phyloP scores from a whole-genome alignment of 768 basidiomycete genomes.

The Boletus vermiculosoides region DNA sequence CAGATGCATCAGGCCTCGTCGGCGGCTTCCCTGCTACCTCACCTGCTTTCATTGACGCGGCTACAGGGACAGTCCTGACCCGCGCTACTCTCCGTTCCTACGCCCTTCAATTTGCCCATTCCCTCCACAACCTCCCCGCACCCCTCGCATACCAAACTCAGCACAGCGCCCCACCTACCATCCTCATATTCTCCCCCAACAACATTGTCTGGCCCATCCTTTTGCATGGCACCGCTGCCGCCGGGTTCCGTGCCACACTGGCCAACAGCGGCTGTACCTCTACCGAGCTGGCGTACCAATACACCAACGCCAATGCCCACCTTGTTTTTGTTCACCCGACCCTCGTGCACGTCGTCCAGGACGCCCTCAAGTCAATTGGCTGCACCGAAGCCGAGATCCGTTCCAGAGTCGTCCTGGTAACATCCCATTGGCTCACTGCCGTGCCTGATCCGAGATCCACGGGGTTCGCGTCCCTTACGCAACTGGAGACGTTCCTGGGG shows the following conservation, averaged over 20 bases:
- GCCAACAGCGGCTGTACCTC: conserved; percentile 72
- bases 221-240: conserved; percentile 50
- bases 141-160: conserved; percentile 48
- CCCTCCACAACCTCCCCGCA: conserved; percentile 46
- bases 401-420: conserved; percentile 56
- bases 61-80: conserved; percentile 53
- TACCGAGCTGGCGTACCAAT: conserved; percentile 70
- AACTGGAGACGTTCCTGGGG: conserved; percentile 50
- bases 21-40: conserved; percentile 43
- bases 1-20: conserved; percentile 27
- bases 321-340: conserved; percentile 66
- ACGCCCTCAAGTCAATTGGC: conserved; percentile 54
- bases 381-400: conserved; percentile 47
- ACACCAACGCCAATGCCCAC: conserved; percentile 61
- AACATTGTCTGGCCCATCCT: conserved; percentile 54
- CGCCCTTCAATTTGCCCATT: conserved; percentile 56
- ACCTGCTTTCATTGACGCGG: conserved; percentile 67
- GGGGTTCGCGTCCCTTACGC: conserved; percentile 37
- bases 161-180: conserved; percentile 42
- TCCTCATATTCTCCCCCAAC: conserved; percentile 71
- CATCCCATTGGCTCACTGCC: conserved; percentile 44
- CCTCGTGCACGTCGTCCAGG: conserved; percentile 50
- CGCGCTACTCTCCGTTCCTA: conserved; percentile 53
- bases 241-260: conserved; percentile 65
- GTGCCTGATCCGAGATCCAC: conserved; percentile 30